Evolutionary conservation across 106 monocot species (phyloP), one percentile per base, ranked within the genome.

Genomic region (Phalaenopsis aphrodite): DNA sequence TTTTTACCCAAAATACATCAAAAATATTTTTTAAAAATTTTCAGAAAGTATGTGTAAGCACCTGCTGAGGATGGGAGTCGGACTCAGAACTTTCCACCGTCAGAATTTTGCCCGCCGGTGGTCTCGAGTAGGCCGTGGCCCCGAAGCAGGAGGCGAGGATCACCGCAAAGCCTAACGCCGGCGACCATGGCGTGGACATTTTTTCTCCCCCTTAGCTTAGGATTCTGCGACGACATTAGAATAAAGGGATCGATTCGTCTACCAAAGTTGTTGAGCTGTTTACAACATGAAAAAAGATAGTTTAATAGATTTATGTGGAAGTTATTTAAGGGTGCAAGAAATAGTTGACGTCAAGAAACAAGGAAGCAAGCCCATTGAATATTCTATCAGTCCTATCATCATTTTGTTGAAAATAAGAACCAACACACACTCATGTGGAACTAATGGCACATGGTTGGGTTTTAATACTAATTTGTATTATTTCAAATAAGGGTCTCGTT

Each of bases 31-130:
- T 3, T 45, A 0, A 45, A 6, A n/a, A n/a, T n/a, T 45, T 5
- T 12, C 9, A 36, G 72, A 72, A 2, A 72, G 15, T 38, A 11
- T 8, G 23, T 21, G 21, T 3, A 41, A 4, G 16, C 21, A 87
- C 89, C 84, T 90, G 90, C 37, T 94, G 89, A 6, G 91, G 89
- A 57, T 91, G 86, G 3, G 91, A 88, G 12, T 82, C 80, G 17
- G 84, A 42, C 71, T 81, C 76, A 71, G 30, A 39, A 30, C 52
- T 74, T 24, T 5, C 45, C 41, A 76, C 78, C 36, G 49, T 74
- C 76, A 88, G 42, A 58, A 86, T 75, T 80, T 42, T 82, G 36
- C 88, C 67, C 0, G 91, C 84, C 19, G 88, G 86, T 19, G 88
- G 86, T 11, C 91, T 82, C 55, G 79, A 41, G 81, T 76, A 80